Base-by-base conservation (phyloP, 2,329 filamentous ascomycete species). In the Penicillium vulpinum region DNA sequence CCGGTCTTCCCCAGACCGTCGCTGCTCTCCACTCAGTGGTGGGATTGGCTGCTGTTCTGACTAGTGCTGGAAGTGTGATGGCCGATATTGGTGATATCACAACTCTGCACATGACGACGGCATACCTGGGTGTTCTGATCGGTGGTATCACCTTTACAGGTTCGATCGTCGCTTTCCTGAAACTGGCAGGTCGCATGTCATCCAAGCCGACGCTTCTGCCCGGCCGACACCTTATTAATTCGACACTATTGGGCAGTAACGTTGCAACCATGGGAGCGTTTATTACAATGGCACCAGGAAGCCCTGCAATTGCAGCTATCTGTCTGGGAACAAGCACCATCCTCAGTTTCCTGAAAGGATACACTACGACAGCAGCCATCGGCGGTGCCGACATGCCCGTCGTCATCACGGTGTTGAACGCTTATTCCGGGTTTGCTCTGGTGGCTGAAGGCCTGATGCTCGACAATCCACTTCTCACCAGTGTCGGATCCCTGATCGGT, bases 321-420 rank as follows among this genome's bases (percentile, higher is more conserved):
- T 92, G 90, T 44, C 78, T 96, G 1, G 85, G 87, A 26, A 89
- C 88, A 39, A 96, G 90, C 70, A 87, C 91, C 0, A 78, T 84
- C 0, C 78, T 96, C 24, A 92, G 89, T 58, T 96, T 96, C 73
- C 77, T 89, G 60, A 93, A 96, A 72, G 92, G 92, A 8, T 95
- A 86, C 69, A 96, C 91, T 0, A 95, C 91, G 0, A 96, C 92
- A 0, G 84, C 91, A 2, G 90, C 90, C 0, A 95, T 96, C 67
- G 92, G 92, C 22, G 92, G 91, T n/a, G 91, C 91, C 13, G 92
- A 96, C 69, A 96, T 96, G 91, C 91, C 88, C 15, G 91, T 95
- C 5, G 90, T 94, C 31, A 95, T 95, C 61, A 95, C 91, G 0
- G 91, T 96, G 1, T 77, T 96, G 21, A 96, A 96, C 65, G 91